Evolutionary conservation across 1,284 basidiomycete genomes (phyloP).

Genomic region (Melampsora americana): DNA sequence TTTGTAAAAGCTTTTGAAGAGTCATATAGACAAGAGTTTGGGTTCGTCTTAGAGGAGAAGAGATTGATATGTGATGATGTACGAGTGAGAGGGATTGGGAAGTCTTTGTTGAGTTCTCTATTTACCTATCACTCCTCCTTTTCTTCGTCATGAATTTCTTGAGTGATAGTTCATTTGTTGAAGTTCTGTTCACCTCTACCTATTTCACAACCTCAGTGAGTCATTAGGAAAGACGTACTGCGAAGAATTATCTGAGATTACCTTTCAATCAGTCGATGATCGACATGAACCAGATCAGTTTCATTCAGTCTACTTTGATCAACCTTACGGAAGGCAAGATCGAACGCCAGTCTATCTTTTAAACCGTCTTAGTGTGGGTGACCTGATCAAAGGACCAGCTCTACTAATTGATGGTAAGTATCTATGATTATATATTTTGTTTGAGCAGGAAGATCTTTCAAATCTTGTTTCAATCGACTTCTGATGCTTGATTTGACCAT

Average conservation of each 20-base stretch:
- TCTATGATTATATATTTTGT: not conserved
- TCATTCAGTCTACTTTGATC: slow-evolving; percentile 35
- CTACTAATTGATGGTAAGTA: slow-evolving; percentile 35
- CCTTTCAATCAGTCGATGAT: not conserved
- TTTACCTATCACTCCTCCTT: not conserved
- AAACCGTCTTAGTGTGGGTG: not conserved
- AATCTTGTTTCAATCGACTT: not conserved
- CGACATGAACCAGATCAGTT: not conserved
- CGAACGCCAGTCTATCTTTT: slow-evolving; percentile 8
- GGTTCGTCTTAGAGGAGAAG: slow-evolving; percentile 31
- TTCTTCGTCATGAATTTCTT: not conserved
- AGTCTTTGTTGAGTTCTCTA: slow-evolving; percentile 16
- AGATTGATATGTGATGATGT: slow-evolving; percentile 39
- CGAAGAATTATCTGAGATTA: not conserved
- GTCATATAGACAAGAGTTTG: slow-evolving; percentile 32
- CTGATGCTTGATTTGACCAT: not conserved
- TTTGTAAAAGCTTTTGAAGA: slow-evolving; percentile 15
- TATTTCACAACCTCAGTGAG: not conserved
- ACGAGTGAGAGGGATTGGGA: slow-evolving; percentile 41
- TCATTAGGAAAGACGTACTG: not conserved
- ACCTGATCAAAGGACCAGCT: slow-evolving; percentile 28
- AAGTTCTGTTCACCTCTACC: not conserved
- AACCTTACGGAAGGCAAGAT: not conserved
- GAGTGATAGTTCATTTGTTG: slow-evolving; percentile 2
- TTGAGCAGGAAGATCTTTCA: too few relatives aligned